phyloP scores from a whole-genome alignment of 1,284 basidiomycete species.

The Testicularia cyperi region DNA sequence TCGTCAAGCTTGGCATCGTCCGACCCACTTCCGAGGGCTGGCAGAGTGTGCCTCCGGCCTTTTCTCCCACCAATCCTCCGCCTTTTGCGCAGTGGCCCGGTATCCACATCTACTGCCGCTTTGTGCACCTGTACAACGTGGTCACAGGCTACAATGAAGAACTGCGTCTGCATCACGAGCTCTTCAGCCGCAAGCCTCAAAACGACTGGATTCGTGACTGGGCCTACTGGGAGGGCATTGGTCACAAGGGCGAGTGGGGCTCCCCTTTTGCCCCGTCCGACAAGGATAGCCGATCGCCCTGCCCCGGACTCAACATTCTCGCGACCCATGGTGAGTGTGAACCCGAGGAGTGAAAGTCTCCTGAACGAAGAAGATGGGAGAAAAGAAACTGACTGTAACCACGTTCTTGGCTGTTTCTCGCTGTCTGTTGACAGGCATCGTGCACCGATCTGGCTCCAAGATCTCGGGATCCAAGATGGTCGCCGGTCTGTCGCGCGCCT shows the following conservation, averaged over 20 bases:
- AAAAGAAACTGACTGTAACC: too few relatives aligned
- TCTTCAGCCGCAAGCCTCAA: conserved; percentile 14
- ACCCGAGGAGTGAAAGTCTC: too few relatives aligned
- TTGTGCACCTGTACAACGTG: conserved; percentile 21
- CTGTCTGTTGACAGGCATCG: conserved; percentile 6
- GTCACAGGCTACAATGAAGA: conserved; percentile 15
- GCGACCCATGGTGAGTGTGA: conserved; percentile 9
- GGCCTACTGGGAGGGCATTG: conserved; percentile 34
- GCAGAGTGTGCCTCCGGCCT: conserved; percentile 27
- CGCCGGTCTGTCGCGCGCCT: conserved; percentile 18
- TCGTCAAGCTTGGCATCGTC: conserved; percentile 20
- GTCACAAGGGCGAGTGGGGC: conserved; percentile 25
- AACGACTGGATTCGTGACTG: conserved; percentile 38
- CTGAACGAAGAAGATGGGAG: too few relatives aligned
- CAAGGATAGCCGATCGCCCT: conserved; percentile 21
- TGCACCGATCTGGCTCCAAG: conserved; percentile 13
- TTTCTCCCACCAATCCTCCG: conserved; percentile 27
- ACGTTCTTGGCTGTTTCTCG: too few relatives aligned
- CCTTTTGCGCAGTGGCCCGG: conserved; percentile 21
- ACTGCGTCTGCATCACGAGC: conserved; percentile 15
- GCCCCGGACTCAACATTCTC: conserved; percentile 34
- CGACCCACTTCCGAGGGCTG: conserved; percentile 6
- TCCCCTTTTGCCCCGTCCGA: conserved; percentile 13
- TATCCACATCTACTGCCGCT: conserved; percentile 31
- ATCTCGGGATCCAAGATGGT: conserved; percentile 26